Evolutionary conservation across 768 basidiomycete species (phyloP), one percentile per base, ranked within the genome.

Genomic region (Mycena belliarum): DNA sequence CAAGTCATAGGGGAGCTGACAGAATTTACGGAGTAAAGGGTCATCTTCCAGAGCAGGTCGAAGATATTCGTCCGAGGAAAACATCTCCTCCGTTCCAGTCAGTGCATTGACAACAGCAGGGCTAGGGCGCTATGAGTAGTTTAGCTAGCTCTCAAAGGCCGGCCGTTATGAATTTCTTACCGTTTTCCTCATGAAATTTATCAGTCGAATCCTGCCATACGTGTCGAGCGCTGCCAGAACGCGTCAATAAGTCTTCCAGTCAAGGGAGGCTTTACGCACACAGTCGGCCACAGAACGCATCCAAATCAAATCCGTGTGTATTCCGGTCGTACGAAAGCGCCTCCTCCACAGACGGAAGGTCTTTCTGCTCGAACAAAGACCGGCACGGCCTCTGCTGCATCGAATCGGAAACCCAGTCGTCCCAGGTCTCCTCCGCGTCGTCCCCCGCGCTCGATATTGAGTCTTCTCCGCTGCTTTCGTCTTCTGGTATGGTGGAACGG

Each of bases 1-100:
- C n/a, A 57, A 11, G 47, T 49, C 20, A 23, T 41, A 32, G 20
- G 11, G 35, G n/a, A 24, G 26, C n/a, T 53, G 20, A 33, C 6
- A 25, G 25, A 12, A 77, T 89, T 67, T 66, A 97, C 96, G 91
- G 23, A 98, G 86, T 14, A 97, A 73, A 2, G 93, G 89, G 68
- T 98, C 96, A 65, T 95, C 89, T 66, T 91, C 87, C 41, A 97
- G 63, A 26, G 82, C 84, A 2, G 96, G 96, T 38, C 83, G 81
- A 21, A 98, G 83, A 67, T 92, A 92, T 53, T 83, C 83, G 67
- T 98, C 95, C 9, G 86, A 83, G 14, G 75, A 69, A 59, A 95
- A 83, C 64, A 93, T 81, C 0, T 78, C 50, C 68, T 92, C 89
- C 0, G 72, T 68, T 21, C 85, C 85, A 28, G 79, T 80, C 53